A percentile compares a stretch with the other conserved stretches of the same genome.
These are phyloP conservation scores for Cercospora sesami DNA, from an alignment of 2,329 filamentous ascomycete species.

Conservation along the genomic window DNA sequence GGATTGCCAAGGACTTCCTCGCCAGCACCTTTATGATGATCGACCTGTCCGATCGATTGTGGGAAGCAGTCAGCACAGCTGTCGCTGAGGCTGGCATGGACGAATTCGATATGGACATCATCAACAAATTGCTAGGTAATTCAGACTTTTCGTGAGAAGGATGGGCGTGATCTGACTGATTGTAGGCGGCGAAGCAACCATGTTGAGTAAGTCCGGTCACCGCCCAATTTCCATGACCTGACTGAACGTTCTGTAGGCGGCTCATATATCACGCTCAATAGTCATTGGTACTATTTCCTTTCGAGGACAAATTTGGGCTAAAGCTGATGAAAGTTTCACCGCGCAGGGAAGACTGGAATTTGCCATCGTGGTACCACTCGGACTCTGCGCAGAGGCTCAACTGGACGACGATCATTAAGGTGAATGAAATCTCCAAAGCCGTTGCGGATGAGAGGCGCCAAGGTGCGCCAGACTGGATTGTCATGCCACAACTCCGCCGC, in stretches of 20 bases:
- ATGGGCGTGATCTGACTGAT: not conserved
- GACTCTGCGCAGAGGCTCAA: conserved; percentile 15
- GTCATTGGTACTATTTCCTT: conserved; percentile 27
- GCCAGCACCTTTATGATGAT: conserved; percentile 36
- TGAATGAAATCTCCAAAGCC: conserved; percentile 19
- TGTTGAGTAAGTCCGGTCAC: conserved; percentile 24
- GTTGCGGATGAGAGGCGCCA: not conserved
- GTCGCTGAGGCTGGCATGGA: conserved; percentile 23
- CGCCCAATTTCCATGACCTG: not conserved
- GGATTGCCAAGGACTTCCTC: conserved; percentile 34
- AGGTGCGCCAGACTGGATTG: not conserved
- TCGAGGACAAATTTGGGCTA: no score
- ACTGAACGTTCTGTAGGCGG: conserved; percentile 15
- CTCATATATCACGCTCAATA: conserved; percentile 33
- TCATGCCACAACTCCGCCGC: not conserved
- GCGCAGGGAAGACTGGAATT: conserved; percentile 33
- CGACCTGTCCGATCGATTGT: conserved; percentile 31
- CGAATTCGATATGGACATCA: conserved; percentile 38
- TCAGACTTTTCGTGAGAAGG: not conserved
- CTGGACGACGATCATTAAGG: conserved; percentile 21
- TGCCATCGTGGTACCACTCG: conserved; percentile 34
- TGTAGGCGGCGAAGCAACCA: conserved; percentile 30
- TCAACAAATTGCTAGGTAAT: conserved; percentile 33
- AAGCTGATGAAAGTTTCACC: not conserved
- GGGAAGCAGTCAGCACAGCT: conserved; percentile 28